A percentile compares a stretch with the other conserved stretches of the same genome.
Evolutionary conservation across 2,329 filamentous ascomycete species (phyloP).

Genomic region (Raffaelea arxii): DNA sequence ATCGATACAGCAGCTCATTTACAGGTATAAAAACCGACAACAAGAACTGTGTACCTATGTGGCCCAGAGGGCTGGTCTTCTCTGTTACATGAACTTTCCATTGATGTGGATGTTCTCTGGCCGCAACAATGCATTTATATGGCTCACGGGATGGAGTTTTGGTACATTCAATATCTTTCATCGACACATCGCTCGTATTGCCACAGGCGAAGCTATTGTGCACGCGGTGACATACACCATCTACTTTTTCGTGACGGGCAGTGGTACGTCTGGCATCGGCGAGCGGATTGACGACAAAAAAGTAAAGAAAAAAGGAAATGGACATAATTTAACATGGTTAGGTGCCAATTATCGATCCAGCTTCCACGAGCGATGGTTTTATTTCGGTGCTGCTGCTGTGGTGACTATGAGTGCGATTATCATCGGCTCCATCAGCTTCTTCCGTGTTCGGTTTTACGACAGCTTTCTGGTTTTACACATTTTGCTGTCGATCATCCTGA

Average conservation of each 20-base stretch:
- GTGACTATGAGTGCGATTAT: constrained; percentile 35
- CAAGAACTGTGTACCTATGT: too few relatives aligned
- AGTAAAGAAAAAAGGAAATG: too few relatives aligned
- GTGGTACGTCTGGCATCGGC: background rate
- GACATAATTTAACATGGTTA: too few relatives aligned
- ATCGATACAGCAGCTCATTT: too few relatives aligned
- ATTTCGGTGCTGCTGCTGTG: constrained; percentile 19
- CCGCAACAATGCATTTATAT: constrained; percentile 56
- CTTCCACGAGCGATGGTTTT: background rate
- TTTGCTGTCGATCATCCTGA: constrained; percentile 25
- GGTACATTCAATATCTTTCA: constrained; percentile 58
- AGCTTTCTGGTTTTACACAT: constrained; percentile 34
- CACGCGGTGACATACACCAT: constrained; percentile 28
- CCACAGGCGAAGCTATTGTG: constrained; percentile 49
- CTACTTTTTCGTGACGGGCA: too few relatives aligned
- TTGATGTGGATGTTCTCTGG: constrained; percentile 42
- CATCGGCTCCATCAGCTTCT: constrained; percentile 37
- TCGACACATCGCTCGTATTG: constrained; percentile 53
- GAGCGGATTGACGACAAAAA: too few relatives aligned
- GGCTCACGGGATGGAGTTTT: constrained; percentile 60
- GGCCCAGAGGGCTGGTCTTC: background rate
- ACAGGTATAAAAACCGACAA: too few relatives aligned
- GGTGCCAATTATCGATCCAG: background rate
- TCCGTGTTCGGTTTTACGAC: constrained; percentile 43
- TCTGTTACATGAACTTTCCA: constrained; percentile 6